Base-by-base conservation (phyloP, 1,284 basidiomycete genomes). In the Moesziomyces parantarcticus region DNA sequence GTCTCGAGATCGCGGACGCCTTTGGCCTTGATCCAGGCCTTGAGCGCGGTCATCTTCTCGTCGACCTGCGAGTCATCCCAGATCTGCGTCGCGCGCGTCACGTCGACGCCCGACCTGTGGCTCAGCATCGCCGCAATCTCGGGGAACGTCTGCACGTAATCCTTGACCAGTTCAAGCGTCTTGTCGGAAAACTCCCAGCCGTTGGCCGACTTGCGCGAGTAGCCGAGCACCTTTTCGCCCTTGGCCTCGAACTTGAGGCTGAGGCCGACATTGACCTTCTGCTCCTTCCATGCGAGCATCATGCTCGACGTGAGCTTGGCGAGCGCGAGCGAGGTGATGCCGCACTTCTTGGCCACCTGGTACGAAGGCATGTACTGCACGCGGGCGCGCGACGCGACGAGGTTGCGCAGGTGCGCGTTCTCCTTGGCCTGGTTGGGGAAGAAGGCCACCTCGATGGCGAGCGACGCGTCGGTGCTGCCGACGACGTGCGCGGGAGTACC, bases 191-290 rank as follows among this genome's bases (percentile, higher is more conserved):
- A 99, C 84, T 99, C 96, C 97, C 97, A 99, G 44, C 90, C 88
- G 18, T 89, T 86, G 18, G 90, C 90, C 29, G 90, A 89, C 85
- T 97, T 96, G 73, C 90, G 88, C 25, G 94, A 92, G 84, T 97
- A 98, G 63, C 93, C 93, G 39, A 98, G 88, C 2, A 99, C 97
- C 85, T 99, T 99, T 78, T 95, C 85, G n/a, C 90, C 89, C 85
- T 97, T 97, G 22, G 90, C 92, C 83, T 99, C 97, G 69, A 98
- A 99, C 84, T 99, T 99, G 77, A 99, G 88, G 80, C 92, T 92
- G 22, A 99, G 88, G 5, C 97, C 97, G 32, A 99, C 87, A 83
- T 99, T 98, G 61, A 88, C 88, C 86, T 97, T 97, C 76, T 88
- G 87, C 22, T 76, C 66, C n/a, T 67, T 55, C n/a, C 89, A 88